Percentiles rank a stretch among this genome's conserved stretches.
These are phyloP conservation scores for Trichoderma polysporum DNA, from an alignment of 2,329 filamentous ascomycete genomes.

Conservation along the genomic window DNA sequence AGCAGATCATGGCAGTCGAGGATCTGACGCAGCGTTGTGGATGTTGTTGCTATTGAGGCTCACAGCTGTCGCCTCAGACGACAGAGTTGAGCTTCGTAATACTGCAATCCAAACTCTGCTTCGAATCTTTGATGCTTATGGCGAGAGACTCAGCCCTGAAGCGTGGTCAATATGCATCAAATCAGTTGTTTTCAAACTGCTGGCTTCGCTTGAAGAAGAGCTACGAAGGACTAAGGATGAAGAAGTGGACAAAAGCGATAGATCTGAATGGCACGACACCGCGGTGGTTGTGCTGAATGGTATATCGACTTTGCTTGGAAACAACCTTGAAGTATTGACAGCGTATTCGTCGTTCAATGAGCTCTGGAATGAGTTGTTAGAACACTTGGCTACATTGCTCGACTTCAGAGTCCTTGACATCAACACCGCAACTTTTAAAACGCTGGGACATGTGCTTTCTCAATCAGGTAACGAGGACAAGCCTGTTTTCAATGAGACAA, in stretches of 20 bases:
- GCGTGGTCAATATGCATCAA: slow-evolving; percentile 84
- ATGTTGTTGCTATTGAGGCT: slow-evolving; percentile 72
- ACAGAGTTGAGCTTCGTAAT: slow-evolving; percentile 73
- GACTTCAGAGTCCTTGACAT: slow-evolving; percentile 66
- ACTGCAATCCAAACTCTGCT: slow-evolving; percentile 89
- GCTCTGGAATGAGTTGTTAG: slow-evolving; percentile 74
- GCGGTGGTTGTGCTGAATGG: slow-evolving; percentile 72
- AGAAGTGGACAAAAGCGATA: slow-evolving; percentile 43
- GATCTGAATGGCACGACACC: slow-evolving; percentile 69
- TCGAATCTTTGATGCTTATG: slow-evolving; percentile 88
- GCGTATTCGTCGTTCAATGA: slow-evolving; percentile 64
- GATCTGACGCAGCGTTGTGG: slow-evolving; percentile 73
- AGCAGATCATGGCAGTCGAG: slow-evolving; percentile 55
- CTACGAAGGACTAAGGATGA: slow-evolving; percentile 42
- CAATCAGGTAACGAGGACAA: slow-evolving; percentile 45
- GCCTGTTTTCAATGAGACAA: slow-evolving; percentile 47
- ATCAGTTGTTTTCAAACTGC: slow-evolving; percentile 74
- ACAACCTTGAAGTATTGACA: slow-evolving; percentile 72
- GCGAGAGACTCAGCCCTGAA: slow-evolving; percentile 71
- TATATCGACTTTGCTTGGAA: slow-evolving; percentile 69
- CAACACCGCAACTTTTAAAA: slow-evolving; percentile 69
- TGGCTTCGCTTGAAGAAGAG: slow-evolving; percentile 66
- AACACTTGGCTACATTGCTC: slow-evolving; percentile 64
- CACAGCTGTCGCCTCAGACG: slow-evolving; percentile 69
- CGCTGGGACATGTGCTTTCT: slow-evolving; percentile 62